Evolutionary conservation across 148 eudicot species (phyloP).

Genomic region (Fagopyrum homotropicum): DNA sequence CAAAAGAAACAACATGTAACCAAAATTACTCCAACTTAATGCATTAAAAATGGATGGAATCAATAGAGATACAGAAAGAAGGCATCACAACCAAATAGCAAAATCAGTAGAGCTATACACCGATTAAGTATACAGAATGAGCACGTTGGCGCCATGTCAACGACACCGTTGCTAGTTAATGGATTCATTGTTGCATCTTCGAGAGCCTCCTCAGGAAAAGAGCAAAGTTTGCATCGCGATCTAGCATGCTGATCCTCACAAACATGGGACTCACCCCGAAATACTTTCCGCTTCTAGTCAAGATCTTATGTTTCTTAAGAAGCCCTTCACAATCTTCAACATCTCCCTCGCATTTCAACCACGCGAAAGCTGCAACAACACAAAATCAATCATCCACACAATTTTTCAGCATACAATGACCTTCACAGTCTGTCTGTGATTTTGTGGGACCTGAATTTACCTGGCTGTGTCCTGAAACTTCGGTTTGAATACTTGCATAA

Average conservation of each 20-base stretch:
- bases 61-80: background rate
- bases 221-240: conserved; percentile 44
- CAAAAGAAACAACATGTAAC: too few species aligned
- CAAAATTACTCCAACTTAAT: background rate
- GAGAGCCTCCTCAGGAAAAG: conserved; percentile 56
- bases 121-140: background rate
- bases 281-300: conserved; percentile 71
- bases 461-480: conserved; percentile 62
- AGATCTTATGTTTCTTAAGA: conserved; percentile 48
- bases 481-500: conserved; percentile 53
- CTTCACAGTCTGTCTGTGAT: too few species aligned
- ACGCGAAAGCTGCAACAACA: conserved; percentile 44
- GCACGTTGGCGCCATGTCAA: background rate
- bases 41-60: background rate
- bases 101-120: conserved; percentile 1
- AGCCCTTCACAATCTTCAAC: conserved; percentile 65
- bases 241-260: conserved; percentile 78
- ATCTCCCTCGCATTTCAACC: conserved; percentile 76
- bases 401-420: too few species aligned
- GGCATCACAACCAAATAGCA: background rate
- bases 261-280: conserved; percentile 59
- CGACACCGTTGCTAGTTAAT: background rate
- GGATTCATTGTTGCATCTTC: conserved; percentile 5
- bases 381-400: background rate
- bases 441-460: conserved; percentile 24